A percentile compares a stretch with the other conserved stretches of the same genome.
phyloP scores from a whole-genome alignment of 495 filamentous ascomycete genomes.

The Geoglossum glabrum region DNA sequence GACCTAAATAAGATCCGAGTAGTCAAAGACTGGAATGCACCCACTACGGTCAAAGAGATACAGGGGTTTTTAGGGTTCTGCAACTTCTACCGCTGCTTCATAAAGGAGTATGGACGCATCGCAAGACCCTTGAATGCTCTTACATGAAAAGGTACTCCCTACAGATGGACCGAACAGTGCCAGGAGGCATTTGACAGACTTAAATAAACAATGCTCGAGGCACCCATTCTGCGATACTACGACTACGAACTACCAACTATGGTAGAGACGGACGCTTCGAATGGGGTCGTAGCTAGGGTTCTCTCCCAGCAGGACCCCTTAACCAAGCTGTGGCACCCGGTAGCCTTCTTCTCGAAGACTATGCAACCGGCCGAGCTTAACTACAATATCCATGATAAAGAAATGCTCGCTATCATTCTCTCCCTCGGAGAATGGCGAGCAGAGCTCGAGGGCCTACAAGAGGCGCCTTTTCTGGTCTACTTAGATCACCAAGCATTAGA shows the following conservation, averaged over 20 bases:
- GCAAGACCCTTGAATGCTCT: constrained; percentile 5
- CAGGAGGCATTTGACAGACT: constrained; percentile 6
- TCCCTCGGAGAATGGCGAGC: neutral
- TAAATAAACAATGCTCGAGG: constrained; percentile 1
- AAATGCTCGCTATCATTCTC: neutral
- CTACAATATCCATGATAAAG: neutral
- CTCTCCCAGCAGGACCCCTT: no score
- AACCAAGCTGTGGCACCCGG: no score
- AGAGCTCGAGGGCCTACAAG: neutral
- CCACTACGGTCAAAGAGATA: no score
- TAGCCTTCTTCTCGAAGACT: no score
- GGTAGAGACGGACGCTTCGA: constrained; percentile 15
- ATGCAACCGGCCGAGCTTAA: no score
- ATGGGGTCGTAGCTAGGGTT: neutral
- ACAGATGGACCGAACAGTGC: neutral
- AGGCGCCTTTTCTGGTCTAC: no score
- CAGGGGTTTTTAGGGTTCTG: neutral
- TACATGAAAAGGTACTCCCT: neutral
- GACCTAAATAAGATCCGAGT: neutral
- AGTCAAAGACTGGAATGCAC: neutral
- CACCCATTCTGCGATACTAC: constrained; percentile 6
- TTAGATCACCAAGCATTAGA: no score
- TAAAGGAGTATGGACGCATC: constrained; percentile 6
- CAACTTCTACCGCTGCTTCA: constrained; percentile 12
- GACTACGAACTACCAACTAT: constrained; percentile 5